Evolutionary conservation across 2,329 filamentous ascomycete species (phyloP), one percentile per base, ranked within the genome.

Genomic region (Capronia coronata): DNA sequence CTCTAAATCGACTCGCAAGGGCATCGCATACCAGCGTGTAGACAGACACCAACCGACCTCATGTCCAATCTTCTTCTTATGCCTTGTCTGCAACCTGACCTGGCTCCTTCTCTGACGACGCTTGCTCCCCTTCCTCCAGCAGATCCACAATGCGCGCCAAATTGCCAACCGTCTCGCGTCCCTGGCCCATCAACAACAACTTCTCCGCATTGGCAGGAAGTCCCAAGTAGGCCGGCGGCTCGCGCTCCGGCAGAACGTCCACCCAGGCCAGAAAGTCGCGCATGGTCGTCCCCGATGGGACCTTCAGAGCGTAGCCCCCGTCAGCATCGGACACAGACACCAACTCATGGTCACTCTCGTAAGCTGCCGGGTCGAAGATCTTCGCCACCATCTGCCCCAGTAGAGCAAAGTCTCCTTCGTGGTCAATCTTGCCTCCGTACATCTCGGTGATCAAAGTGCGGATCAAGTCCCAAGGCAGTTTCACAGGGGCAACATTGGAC

Each of bases 171-270:
- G 96, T 83, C 62, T 84, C 86, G 64, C 80, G 79, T 37, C 91
- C 94, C 63, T 95, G 82, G 2, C 87, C 90, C 11, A 95, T 87
- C 25, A 98, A 76, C 61, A 98, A 69, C 65, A 98, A 67, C 71
- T 97, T 98, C 80, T 98, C 93, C 16, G 93, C 93, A 66, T 98
- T 96, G 22, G 88, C 87, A 29, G 93, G 93, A 59, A 98, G 70
- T 18, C 93, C 94, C 13, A 98, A 76, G 65, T 95, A 98, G 1
- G 89, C 95, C 3, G 93, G 93, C 22, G 94, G 94, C 68, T 98
- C 93, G 62, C 93, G 82, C 75, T 98, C 93, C 0, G 93, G 93
- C 54, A 98, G 74, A 53, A 80, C 81, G 62, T 94, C 87, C 54
- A 98, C 87, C 94, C 94, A 98, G 30, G 78, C 76, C 68, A 85